A percentile compares a stretch with the other conserved stretches of the same genome.
These are phyloP conservation scores for Choricystis sp. DNA, from an alignment of 139 green algal genomes.

Conservation along the genomic window DNA sequence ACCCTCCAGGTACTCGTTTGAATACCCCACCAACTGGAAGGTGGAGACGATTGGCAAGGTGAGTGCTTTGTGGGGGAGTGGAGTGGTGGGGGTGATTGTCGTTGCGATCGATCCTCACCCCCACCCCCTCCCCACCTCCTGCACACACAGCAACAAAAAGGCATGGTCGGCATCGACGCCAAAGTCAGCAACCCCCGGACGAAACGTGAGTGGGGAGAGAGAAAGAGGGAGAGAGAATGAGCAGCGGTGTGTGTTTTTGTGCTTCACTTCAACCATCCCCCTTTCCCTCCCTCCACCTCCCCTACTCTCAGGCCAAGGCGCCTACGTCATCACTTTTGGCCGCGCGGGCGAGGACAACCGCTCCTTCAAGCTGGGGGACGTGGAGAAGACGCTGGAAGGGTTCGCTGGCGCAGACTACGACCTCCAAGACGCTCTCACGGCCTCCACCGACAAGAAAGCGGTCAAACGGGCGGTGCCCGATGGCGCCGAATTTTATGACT, in stretches of 20 bases:
- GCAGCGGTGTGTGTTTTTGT: too few relatives aligned
- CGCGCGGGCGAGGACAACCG: constrained; percentile 73
- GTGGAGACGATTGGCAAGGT: constrained; percentile 52
- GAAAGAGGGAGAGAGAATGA: too few relatives aligned
- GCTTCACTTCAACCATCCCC: background rate
- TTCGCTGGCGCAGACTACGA: constrained; percentile 80
- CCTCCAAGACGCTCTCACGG: constrained; percentile 27
- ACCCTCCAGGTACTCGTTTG: constrained; percentile 43
- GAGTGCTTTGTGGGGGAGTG: constrained; percentile 1
- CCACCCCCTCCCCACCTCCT: too few relatives aligned
- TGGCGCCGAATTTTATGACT: constrained; percentile 48
- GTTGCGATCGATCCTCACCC: too few relatives aligned
- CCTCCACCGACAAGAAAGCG: background rate
- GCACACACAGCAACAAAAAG: constrained; percentile 63
- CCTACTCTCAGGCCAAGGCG: constrained; percentile 27
- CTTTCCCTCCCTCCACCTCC: too few relatives aligned
- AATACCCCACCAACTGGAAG: constrained; percentile 66
- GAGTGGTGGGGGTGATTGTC: too few relatives aligned
- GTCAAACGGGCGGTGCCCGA: background rate
- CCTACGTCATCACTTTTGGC: constrained; percentile 58
- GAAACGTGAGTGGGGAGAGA: too few relatives aligned
- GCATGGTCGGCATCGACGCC: constrained; percentile 70
- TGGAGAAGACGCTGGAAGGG: constrained; percentile 53
- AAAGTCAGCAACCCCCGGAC: constrained; percentile 16
- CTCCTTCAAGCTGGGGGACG: constrained; percentile 51